Percentiles rank a stretch among this genome's conserved stretches.
Conservation (phyloP, 1,284 basidiomycete species). For the Anthracocystis panici-leucophaei region DNA sequence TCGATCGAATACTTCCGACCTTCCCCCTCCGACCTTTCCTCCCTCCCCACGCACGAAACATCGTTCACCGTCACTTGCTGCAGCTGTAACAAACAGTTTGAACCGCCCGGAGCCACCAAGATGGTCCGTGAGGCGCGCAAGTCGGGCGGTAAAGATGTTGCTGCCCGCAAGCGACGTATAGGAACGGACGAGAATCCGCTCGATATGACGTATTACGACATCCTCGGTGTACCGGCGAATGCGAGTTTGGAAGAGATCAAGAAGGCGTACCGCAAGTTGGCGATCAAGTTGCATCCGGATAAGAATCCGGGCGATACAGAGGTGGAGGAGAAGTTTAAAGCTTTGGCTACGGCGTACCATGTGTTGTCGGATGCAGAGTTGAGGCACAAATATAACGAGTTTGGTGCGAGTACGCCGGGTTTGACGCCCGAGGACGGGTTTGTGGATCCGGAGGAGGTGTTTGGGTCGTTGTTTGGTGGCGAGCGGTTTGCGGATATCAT, state of each 20-base stretch:
- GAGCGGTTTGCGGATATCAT: slow-evolving; percentile 86
- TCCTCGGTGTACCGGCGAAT: slow-evolving; percentile 80
- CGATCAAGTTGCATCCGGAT: slow-evolving; percentile 82
- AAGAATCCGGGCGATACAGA: slow-evolving; percentile 92
- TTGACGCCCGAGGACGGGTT: slow-evolving; percentile 67
- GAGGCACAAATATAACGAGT: slow-evolving; percentile 92
- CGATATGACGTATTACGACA: slow-evolving; percentile 72
- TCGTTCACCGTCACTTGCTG: slow-evolving; percentile 67
- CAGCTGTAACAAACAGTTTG: slow-evolving; percentile 63
- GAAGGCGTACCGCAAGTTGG: slow-evolving; percentile 92
- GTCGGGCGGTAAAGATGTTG: slow-evolving; percentile 39
- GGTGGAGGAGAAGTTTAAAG: slow-evolving; percentile 81
- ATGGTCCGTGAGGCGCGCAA: slow-evolving; percentile 60
- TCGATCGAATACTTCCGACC: slow-evolving; percentile 66
- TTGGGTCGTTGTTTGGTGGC: slow-evolving; percentile 75
- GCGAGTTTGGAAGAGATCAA: slow-evolving; percentile 89
- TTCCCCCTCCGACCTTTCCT: slow-evolving; percentile 31
- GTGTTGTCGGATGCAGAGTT: slow-evolving; percentile 84
- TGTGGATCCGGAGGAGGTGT: slow-evolving; percentile 86
- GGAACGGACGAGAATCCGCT: slow-evolving; percentile 68
- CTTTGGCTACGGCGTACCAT: slow-evolving; percentile 74
- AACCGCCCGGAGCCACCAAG: slow-evolving; percentile 63
- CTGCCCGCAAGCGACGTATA: slow-evolving; percentile 59
- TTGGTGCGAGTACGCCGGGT: slow-evolving; percentile 71
- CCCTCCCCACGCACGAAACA: slow-evolving; percentile 53